Evolutionary conservation across 352 stramenopile genomes (phyloP).

Genomic region (Phytophthora tubulina): DNA sequence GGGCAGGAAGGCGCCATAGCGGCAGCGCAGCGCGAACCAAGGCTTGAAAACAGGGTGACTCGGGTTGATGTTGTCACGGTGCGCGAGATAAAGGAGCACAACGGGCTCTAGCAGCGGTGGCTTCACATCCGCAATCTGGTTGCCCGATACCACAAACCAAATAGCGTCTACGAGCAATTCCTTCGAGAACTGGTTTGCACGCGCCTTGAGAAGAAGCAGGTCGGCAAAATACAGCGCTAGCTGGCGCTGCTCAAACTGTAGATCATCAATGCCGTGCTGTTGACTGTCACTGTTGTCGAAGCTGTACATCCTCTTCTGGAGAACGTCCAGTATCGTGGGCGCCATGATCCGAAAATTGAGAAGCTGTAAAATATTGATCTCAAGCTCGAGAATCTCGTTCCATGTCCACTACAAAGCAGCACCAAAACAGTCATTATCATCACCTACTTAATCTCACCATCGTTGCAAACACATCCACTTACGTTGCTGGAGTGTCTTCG

Average conservation of each 20-base stretch:
- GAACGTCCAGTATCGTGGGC: constrained; percentile 50
- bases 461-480: constrained; percentile 13
- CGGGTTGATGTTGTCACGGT: constrained; percentile 78
- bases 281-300: constrained; percentile 19
- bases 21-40: constrained; percentile 76
- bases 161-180: constrained; percentile 66
- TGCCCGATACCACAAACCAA: constrained; percentile 62
- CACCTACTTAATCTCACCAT: no score
- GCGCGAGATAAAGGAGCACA: constrained; percentile 67
- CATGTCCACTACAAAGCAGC: constrained; percentile 63
- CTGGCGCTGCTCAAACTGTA: constrained; percentile 48
- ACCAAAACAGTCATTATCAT: constrained; percentile 8
- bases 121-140: constrained; percentile 59
- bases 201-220: constrained; percentile 59
- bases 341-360: constrained; percentile 70
- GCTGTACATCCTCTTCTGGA: constrained; percentile 59
- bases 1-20: constrained; percentile 56
- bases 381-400: constrained; percentile 63
- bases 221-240: constrained; percentile 71
- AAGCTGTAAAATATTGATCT: constrained; percentile 52
- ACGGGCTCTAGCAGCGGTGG: constrained; percentile 59
- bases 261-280: constrained; percentile 1
- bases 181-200: constrained; percentile 52
- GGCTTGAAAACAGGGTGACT: constrained; percentile 55
- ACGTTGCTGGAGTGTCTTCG: constrained; percentile 71